Evolutionary conservation across 495 filamentous ascomycete species (phyloP), one percentile per base, ranked within the genome.

Genomic region (Jackrogersella minutella): DNA sequence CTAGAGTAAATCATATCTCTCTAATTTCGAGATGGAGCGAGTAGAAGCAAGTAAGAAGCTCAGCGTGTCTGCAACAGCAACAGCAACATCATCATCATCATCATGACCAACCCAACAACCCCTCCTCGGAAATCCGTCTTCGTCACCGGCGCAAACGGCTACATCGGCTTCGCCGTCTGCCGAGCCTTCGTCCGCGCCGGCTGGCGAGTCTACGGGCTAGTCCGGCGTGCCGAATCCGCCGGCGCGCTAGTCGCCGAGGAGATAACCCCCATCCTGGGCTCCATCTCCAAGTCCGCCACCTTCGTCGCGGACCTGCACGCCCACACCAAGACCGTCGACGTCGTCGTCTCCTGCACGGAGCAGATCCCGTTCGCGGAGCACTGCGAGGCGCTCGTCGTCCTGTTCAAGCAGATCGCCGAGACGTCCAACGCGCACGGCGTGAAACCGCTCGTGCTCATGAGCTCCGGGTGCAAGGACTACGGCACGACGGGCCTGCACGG

Each of bases 381-480:
- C 54, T 79, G 62, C 55, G 68, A 69, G 1, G 71, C 74, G 26
- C 49, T 72, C 58, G 24, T 73, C 40, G 26, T 30, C 17, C 56
- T 77, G 7, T 8, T 80, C 1, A 62, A 56, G 0, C 51, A 55
- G 5, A 49, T 76, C 7, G 68, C 77, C 19, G 16, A 41, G 13
- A 49, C 44, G 0, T 60, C 58, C 1, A 58, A 50, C 51, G 28
- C 24, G 5, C 14, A 67, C 21, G 71, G 72, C 1, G 61, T 73
- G 10, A 61, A 64, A 17, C 77, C 77, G 2, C 53, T 82, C 7
- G 75, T 82, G 6, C 51, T 82, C 1, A 66, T 72, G 40, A 78
- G 72, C 14, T 77, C 73, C 9, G 80, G 80, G 0, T 79, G 77
- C 60, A 81, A 82, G 43, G 78, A 82, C 62, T 82, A 82, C 66